A percentile compares a stretch with the other conserved stretches of the same genome.
Conservation (phyloP, 768 basidiomycete genomes). For the Pseudohyphozyma bogoriensis region DNA sequence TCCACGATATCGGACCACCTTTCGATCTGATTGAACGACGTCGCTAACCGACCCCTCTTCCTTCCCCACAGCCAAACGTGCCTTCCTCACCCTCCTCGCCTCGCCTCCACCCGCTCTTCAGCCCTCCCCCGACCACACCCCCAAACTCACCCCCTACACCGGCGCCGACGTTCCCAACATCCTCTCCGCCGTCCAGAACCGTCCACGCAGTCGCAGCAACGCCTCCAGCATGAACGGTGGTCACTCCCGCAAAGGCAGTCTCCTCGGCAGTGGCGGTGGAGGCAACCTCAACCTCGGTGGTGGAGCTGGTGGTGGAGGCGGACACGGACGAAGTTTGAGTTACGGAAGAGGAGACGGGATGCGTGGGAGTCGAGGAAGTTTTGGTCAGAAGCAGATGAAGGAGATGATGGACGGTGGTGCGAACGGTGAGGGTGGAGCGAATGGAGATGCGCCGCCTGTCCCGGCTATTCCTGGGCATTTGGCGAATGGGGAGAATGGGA, state of each 20-base stretch:
- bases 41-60: too few relatives aligned
- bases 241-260: conserved; percentile 5
- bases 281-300: neutral
- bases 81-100: conserved; percentile 82
- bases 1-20: too few relatives aligned
- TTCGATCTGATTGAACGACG: too few relatives aligned
- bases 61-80: conserved; percentile 65
- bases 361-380: neutral
- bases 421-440: neutral
- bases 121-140: neutral
- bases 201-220: conserved; percentile 21
- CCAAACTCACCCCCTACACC: conserved; percentile 74
- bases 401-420: neutral
- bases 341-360: neutral
- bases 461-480: neutral
- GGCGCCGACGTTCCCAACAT: conserved; percentile 74
- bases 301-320: neutral
- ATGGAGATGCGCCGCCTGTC: neutral
- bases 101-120: conserved; percentile 49
- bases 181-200: conserved; percentile 39
- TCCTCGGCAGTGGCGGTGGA: conserved; percentile 11
- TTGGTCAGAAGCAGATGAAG: neutral
- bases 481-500: too few relatives aligned
- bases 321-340: neutral
- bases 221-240: neutral